Evolutionary conservation across 208 protist genomes (phyloP).

Genomic region (Crithidia sp.): DNA sequence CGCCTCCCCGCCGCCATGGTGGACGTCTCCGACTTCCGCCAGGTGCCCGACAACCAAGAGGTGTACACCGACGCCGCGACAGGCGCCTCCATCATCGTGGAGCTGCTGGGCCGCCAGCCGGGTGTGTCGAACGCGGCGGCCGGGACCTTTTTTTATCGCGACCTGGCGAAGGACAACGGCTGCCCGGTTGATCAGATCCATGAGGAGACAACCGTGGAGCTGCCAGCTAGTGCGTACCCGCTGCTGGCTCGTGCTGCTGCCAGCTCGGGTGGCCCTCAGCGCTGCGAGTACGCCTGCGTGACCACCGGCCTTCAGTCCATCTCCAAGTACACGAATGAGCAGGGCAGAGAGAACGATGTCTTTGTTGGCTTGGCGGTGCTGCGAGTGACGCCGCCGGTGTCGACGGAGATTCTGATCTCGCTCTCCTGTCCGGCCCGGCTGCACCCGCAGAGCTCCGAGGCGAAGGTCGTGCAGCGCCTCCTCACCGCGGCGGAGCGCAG

Average conservation of each 20-base stretch:
- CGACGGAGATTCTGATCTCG: slow-evolving; percentile 69
- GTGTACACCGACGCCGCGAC: slow-evolving; percentile 65
- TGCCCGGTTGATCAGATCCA: slow-evolving; percentile 27
- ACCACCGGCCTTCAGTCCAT: slow-evolving; percentile 58
- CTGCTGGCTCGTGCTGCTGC: slow-evolving; percentile 19
- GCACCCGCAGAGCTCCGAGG: slow-evolving; percentile 68
- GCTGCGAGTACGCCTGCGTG: slow-evolving; percentile 56
- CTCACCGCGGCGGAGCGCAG: slow-evolving; percentile 47
- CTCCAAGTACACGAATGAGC: slow-evolving; percentile 76
- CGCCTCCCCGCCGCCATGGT: slow-evolving; percentile 35
- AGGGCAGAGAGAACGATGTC: slow-evolving; percentile 70
- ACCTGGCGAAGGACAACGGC: slow-evolving; percentile 72
- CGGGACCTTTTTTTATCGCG: slow-evolving; percentile 63
- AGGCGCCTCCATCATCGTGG: slow-evolving; percentile 67
- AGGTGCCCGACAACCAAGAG: slow-evolving; percentile 84
- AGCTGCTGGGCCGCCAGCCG: slow-evolving; percentile 62
- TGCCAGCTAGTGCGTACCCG: slow-evolving; percentile 43
- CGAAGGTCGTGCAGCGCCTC: slow-evolving; percentile 45
- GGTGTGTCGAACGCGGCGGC: slow-evolving; percentile 48
- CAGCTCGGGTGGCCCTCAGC: slow-evolving; percentile 4
- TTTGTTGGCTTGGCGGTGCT: slow-evolving; percentile 63
- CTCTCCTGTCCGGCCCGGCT: slow-evolving; percentile 58
- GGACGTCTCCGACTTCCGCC: slow-evolving; percentile 73
- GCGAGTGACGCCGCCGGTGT: slow-evolving; percentile 58
- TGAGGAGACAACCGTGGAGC: background rate